Percentiles rank a stretch among this genome's conserved stretches.
Evolutionary conservation across 1,284 basidiomycete genomes (phyloP).

Genomic region (Trametes pubescens): DNA sequence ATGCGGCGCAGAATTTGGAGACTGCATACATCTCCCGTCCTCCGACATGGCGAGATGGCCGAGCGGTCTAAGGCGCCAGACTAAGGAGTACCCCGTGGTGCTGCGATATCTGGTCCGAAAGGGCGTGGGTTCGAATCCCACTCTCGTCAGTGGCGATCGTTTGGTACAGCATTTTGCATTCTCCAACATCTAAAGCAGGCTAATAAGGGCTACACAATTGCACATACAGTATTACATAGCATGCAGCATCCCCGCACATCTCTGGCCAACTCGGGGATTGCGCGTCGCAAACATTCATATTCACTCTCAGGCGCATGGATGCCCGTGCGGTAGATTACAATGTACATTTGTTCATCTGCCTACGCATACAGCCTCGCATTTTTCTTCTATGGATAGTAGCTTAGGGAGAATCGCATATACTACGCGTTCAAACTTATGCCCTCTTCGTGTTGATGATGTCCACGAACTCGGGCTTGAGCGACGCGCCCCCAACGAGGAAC

Average conservation of each 20-base stretch:
- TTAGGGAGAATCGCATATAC: neutral
- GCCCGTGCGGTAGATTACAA: neutral
- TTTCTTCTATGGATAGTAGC: neutral
- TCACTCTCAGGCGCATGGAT: no score
- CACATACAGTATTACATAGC: no score
- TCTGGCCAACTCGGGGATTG: no score
- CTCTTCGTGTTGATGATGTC: constrained; percentile 86
- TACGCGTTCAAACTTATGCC: constrained; percentile 28
- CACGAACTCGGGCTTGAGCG: constrained; percentile 96
- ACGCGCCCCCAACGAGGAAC: constrained; percentile 99
- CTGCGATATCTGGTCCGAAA: constrained; percentile 44
- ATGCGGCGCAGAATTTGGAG: no score
- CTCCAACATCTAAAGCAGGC: no score
- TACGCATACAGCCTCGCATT: constrained; percentile 1
- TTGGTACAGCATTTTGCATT: no score
- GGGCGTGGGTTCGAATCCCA: constrained; percentile 55
- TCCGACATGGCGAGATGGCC: constrained; percentile 63
- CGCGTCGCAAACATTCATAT: no score
- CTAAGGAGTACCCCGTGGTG: constrained; percentile 55
- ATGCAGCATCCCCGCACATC: no score
- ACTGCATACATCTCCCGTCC: no score
- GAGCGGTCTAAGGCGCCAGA: constrained; percentile 88
- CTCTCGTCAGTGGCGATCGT: constrained; percentile 41
- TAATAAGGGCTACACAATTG: no score
- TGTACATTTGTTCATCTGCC: constrained; percentile 7